These are phyloP conservation scores for Lodderomyces beijingensis DNA, from an alignment of 1,139 yeast species.

Conservation along the genomic window DNA sequence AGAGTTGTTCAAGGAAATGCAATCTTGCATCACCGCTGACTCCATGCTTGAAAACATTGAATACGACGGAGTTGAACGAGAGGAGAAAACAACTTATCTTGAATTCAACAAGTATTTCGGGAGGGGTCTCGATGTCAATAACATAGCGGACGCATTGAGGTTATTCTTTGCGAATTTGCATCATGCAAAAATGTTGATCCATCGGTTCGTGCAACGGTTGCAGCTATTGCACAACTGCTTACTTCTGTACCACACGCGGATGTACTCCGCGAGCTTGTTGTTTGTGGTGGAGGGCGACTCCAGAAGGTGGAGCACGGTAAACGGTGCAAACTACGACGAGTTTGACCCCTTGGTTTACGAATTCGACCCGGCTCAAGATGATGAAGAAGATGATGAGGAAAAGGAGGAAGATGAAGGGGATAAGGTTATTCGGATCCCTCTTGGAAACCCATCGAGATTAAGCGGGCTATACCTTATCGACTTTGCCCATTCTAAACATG, in stretches of 20 bases:
- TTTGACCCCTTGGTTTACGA: conserved; percentile 37
- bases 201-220: conserved; percentile 51
- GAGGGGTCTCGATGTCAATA: conserved; percentile 44
- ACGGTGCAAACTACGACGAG: conserved; percentile 24
- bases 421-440: neutral
- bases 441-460: conserved; percentile 1
- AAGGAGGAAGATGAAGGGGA: conserved; percentile 21
- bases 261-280: conserved; percentile 71
- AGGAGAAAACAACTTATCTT: conserved; percentile 24
- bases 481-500: conserved; percentile 78
- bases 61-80: neutral
- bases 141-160: conserved; percentile 45
- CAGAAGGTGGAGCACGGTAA: conserved; percentile 35
- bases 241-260: conserved; percentile 55
- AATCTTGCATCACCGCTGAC: too few species aligned
- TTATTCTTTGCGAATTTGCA: conserved; percentile 27
- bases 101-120: conserved; percentile 70
- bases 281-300: conserved; percentile 70
- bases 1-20: conserved; percentile 16
- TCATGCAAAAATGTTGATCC: conserved; percentile 21
- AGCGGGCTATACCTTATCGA: conserved; percentile 69
- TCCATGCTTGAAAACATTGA: conserved; percentile 3
- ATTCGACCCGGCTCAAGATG: conserved; percentile 22
- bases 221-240: conserved; percentile 64
- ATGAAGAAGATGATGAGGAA: conserved; percentile 25